phyloP scores from a whole-genome alignment of 2,329 filamentous ascomycete species.

The Berkeleyomyces basicola region DNA sequence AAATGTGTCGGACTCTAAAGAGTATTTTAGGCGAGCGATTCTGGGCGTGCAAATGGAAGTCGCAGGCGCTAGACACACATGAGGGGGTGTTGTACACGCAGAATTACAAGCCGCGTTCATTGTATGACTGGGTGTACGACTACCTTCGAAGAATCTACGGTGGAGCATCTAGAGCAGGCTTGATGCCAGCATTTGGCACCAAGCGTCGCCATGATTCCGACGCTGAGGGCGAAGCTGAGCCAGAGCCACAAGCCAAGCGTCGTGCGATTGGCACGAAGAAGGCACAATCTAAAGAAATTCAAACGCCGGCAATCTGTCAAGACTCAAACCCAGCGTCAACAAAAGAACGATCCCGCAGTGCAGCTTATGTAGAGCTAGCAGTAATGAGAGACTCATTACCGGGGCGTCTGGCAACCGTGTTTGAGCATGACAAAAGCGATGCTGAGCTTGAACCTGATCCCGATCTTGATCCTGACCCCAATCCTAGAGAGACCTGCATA shows the following conservation, averaged over 20 bases:
- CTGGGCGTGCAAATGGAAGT: constrained; percentile 2
- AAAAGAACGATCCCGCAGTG: background rate
- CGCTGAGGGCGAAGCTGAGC: background rate
- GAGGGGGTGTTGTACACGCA: background rate
- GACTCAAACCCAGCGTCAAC: background rate
- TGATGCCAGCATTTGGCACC: background rate
- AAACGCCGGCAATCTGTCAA: background rate
- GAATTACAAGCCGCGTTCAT: background rate
- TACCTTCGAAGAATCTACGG: background rate
- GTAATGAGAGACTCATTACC: too few species aligned
- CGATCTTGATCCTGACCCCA: too few species aligned
- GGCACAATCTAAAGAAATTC: background rate
- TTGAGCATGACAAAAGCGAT: background rate
- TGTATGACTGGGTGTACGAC: background rate
- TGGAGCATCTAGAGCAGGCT: background rate
- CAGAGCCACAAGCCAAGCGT: background rate
- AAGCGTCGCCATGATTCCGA: background rate
- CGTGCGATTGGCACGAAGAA: background rate
- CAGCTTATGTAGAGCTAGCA: background rate
- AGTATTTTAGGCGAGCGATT: background rate
- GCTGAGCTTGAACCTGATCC: too few species aligned
- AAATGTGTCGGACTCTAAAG: background rate
- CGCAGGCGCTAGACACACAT: background rate
- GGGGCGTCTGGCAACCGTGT: background rate
- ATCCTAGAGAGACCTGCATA: too few species aligned